Percentiles rank a stretch among this genome's conserved stretches.
phyloP scores from a whole-genome alignment of 2,329 filamentous ascomycete species.

The Dactylellina drechsleri region DNA sequence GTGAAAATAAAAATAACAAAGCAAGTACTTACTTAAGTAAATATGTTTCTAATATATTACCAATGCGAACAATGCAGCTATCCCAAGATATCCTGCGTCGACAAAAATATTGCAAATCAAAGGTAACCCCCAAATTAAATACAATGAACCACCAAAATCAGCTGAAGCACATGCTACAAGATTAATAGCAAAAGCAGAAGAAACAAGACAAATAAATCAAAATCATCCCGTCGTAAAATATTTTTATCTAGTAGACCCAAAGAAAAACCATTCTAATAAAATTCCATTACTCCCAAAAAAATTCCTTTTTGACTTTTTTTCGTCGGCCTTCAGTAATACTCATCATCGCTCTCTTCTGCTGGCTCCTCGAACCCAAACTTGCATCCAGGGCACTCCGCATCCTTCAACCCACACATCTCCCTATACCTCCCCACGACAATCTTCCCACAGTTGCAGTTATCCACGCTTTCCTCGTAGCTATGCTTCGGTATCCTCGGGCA shows the following conservation, averaged over 20 bases:
- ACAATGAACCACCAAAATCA: not conserved
- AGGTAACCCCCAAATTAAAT: no score
- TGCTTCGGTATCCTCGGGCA: slow-evolving; percentile 51
- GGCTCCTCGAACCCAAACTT: slow-evolving; percentile 48
- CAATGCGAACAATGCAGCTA: no score
- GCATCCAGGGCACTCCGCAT: slow-evolving; percentile 43
- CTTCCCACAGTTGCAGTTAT: slow-evolving; percentile 49
- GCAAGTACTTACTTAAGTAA: no score
- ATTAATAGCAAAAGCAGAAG: not conserved
- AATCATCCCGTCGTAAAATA: slow-evolving; percentile 13
- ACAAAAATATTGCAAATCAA: no score
- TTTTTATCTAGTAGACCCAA: not conserved
- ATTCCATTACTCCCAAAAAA: no score
- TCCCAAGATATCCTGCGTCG: no score
- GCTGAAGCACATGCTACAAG: not conserved
- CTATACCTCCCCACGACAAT: slow-evolving; percentile 38
- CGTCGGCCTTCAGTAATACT: slow-evolving; percentile 28
- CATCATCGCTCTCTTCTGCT: slow-evolving; percentile 45
- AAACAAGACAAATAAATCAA: not conserved
- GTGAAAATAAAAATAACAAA: no score
- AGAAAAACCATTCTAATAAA: not conserved
- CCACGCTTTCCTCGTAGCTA: slow-evolving; percentile 37
- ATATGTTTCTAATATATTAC: no score
- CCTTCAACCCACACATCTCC: slow-evolving; percentile 50
- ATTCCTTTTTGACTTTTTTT: not conserved